Evolutionary conservation across 129 eudicot genomes (phyloP).

Genomic region (Centrapalus pauciflorus): DNA sequence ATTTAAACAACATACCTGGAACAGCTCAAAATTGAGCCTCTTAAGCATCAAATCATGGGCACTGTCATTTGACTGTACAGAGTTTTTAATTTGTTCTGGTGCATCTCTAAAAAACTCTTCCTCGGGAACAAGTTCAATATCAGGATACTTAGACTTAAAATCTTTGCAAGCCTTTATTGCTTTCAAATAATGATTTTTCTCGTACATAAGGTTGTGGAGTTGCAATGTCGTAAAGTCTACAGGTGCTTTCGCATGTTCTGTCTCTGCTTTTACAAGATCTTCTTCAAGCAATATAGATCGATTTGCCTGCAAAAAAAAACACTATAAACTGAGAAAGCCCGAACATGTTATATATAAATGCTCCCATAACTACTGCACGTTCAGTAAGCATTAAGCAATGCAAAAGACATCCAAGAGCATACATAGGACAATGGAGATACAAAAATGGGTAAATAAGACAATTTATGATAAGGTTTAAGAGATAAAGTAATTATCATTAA

Average conservation of each 20-base stretch:
- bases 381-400: neutral
- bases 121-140: constrained; percentile 90
- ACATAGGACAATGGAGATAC: neutral
- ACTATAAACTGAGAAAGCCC: neutral
- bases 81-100: constrained; percentile 69
- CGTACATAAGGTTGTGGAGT: constrained; percentile 96
- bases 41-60: constrained; percentile 86
- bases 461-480: neutral
- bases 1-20: constrained; percentile 54
- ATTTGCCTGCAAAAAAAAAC: constrained; percentile 54
- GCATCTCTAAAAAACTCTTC: constrained; percentile 80
- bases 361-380: neutral
- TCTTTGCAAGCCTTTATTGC: constrained; percentile 97
- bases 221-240: constrained; percentile 96
- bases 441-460: neutral
- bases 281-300: constrained; percentile 94
- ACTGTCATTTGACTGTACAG: constrained; percentile 50
- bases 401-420: neutral
- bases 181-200: constrained; percentile 87
- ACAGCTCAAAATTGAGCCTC: constrained; percentile 90
- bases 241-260: constrained; percentile 98
- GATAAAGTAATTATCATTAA: neutral
- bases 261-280: constrained; percentile 83
- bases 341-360: neutral
- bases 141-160: constrained; percentile 89